A percentile compares a stretch with the other conserved stretches of the same genome.
Evolutionary conservation across 495 filamentous ascomycete species (phyloP).

Genomic region (Penicilliopsis zonata): DNA sequence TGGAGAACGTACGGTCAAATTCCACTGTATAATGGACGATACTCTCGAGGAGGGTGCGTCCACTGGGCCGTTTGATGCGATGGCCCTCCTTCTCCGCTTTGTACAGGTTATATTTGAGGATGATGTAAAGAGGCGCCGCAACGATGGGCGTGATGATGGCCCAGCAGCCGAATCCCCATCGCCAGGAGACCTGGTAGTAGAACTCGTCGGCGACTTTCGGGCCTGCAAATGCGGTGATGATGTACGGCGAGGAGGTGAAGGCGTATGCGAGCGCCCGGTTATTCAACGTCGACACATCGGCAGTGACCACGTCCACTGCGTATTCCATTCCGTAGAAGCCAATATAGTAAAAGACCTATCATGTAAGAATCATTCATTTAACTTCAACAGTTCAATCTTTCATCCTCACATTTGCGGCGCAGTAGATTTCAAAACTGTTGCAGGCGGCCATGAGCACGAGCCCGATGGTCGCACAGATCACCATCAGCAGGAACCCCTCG

Average conservation of each 20-base stretch:
- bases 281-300: slow-evolving; percentile 51
- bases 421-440: slow-evolving; percentile 32
- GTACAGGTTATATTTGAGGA: slow-evolving; percentile 44
- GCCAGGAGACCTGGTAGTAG: slow-evolving; percentile 40
- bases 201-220: slow-evolving; percentile 25
- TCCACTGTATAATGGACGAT: slow-evolving; percentile 44
- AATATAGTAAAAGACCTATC: slow-evolving; percentile 43
- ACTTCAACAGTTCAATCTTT: too few species aligned
- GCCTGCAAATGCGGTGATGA: slow-evolving; percentile 39
- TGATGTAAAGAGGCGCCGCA: slow-evolving; percentile 33
- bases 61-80: slow-evolving; percentile 22
- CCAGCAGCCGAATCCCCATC: slow-evolving; percentile 54
- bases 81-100: too few species aligned
- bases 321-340: slow-evolving; percentile 48
- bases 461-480: slow-evolving; percentile 26
- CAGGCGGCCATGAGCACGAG: slow-evolving; percentile 39
- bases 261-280: slow-evolving; percentile 53
- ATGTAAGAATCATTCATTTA: too few species aligned
- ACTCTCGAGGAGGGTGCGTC: slow-evolving; percentile 33
- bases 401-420: too few species aligned
- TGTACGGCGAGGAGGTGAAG: slow-evolving; percentile 50
- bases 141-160: slow-evolving; percentile 45
- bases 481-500: slow-evolving; percentile 35
- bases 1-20: too few species aligned
- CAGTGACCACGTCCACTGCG: slow-evolving; percentile 48